phyloP scores from a whole-genome alignment of 495 filamentous ascomycete species.

The Glutinoglossum americanum region DNA sequence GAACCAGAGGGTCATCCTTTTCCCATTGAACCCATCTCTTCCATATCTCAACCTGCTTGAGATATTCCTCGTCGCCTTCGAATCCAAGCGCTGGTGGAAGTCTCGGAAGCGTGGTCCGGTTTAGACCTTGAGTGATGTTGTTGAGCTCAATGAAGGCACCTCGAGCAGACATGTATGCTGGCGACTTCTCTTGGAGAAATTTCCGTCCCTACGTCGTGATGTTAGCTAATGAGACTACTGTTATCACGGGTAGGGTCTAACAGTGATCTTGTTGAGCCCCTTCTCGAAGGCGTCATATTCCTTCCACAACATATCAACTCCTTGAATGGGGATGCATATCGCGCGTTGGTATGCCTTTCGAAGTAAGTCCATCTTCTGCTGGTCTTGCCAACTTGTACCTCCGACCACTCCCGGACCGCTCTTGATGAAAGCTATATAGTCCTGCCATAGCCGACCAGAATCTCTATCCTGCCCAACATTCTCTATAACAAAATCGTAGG shows the following conservation, averaged over 20 bases:
- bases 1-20: conserved; percentile 69
- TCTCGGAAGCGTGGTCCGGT: conserved; percentile 53
- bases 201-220: conserved; percentile 49
- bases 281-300: conserved; percentile 94
- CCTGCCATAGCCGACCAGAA: conserved; percentile 74
- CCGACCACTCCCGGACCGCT: conserved; percentile 64
- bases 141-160: conserved; percentile 63
- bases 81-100: conserved; percentile 70
- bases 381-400: conserved; percentile 79
- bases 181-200: conserved; percentile 74
- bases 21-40: conserved; percentile 88
- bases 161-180: conserved; percentile 83
- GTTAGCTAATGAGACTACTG: conserved; percentile 7
- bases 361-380: conserved; percentile 88
- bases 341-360: conserved; percentile 82
- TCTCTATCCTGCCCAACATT: conserved; percentile 83
- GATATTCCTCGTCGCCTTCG: conserved; percentile 69
- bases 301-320: conserved; percentile 71
- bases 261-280: conserved; percentile 71
- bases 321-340: conserved; percentile 60
- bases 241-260: conserved; percentile 17
- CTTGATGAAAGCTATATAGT: conserved; percentile 81
- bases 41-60: conserved; percentile 76
- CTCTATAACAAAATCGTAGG: conserved; percentile 79
- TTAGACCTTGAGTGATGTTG: conserved; percentile 59